Percentiles rank a stretch among this genome's conserved stretches.
These are phyloP conservation scores for Elsinoe ampelina DNA, from an alignment of 2,329 filamentous ascomycete genomes.

Conservation along the genomic window DNA sequence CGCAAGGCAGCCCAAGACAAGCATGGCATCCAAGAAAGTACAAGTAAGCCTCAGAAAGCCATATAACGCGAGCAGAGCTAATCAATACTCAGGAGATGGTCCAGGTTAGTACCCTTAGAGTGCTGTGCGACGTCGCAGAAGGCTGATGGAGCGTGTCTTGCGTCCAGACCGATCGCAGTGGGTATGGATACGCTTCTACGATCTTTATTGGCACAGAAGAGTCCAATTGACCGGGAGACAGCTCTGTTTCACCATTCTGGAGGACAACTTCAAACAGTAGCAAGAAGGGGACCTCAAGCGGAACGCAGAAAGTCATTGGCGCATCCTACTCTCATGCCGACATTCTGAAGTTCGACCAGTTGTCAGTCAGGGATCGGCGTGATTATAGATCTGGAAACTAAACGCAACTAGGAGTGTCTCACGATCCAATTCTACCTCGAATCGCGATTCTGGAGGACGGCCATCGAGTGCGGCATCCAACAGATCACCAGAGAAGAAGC, in stretches of 20 bases:
- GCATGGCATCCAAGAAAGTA: constrained; percentile 38
- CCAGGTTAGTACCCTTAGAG: constrained; percentile 77
- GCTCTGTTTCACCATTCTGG: constrained; percentile 87
- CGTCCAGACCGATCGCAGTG: constrained; percentile 30
- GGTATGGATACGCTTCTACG: constrained; percentile 12
- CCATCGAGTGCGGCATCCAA: constrained; percentile 46
- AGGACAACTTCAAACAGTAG: constrained; percentile 45
- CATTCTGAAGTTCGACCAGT: constrained; percentile 74
- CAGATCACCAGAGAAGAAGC: constrained; percentile 46
- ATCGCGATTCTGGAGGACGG: constrained; percentile 47
- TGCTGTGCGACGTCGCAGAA: background rate
- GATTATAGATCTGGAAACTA: background rate
- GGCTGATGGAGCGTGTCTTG: constrained; percentile 11
- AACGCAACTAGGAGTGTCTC: constrained; percentile 36
- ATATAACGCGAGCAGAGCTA: constrained; percentile 17
- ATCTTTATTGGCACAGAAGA: background rate
- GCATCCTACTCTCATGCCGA: constrained; percentile 95
- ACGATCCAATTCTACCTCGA: constrained; percentile 66
- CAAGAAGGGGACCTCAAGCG: constrained; percentile 44
- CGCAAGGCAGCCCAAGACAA: constrained; percentile 1
- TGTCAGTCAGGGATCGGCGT: constrained; percentile 46
- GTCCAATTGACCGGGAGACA: constrained; percentile 29
- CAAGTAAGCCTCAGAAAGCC: constrained; percentile 31
- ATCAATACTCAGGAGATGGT: constrained; percentile 76
- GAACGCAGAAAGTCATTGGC: constrained; percentile 70